Evolutionary conservation across 2,329 filamentous ascomycete genomes (phyloP).

Genomic region (Beauveria scarabaeidicola): DNA sequence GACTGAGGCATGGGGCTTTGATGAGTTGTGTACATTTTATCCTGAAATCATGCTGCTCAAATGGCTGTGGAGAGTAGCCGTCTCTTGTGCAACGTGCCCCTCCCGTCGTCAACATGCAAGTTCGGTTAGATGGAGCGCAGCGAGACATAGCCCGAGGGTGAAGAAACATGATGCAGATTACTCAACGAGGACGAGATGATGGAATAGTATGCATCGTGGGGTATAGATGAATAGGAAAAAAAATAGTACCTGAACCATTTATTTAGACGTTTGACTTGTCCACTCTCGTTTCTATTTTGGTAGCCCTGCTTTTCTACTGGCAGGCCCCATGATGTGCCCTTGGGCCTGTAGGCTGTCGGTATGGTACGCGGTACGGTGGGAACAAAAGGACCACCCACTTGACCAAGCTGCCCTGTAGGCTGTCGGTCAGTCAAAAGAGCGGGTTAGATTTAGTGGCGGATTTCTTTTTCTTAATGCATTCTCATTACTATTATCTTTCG

Average conservation of each 20-base stretch:
- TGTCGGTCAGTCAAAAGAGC: not conserved
- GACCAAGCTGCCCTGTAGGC: not conserved
- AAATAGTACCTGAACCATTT: not conserved
- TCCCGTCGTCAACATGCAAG: not conserved
- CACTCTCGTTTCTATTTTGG: not conserved
- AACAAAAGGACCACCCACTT: no score
- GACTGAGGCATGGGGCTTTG: no score
- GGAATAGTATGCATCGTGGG: not conserved
- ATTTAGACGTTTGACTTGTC: not conserved
- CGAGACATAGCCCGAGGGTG: not conserved
- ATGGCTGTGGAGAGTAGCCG: not conserved
- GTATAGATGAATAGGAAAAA: not conserved
- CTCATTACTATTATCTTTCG: not conserved
- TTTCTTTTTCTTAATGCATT: not conserved
- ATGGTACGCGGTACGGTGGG: no score
- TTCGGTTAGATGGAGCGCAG: not conserved
- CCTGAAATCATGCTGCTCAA: not conserved
- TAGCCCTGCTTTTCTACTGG: not conserved
- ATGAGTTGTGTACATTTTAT: no score
- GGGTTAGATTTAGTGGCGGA: not conserved
- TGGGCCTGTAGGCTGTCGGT: no score
- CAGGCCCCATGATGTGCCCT: not conserved
- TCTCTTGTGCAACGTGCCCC: not conserved
- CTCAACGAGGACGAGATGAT: not conserved
- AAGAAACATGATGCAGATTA: not conserved